Evolutionary conservation across 2,329 filamentous ascomycete genomes (phyloP).

Genomic region (Arthrobotrys pseudoclavata): DNA sequence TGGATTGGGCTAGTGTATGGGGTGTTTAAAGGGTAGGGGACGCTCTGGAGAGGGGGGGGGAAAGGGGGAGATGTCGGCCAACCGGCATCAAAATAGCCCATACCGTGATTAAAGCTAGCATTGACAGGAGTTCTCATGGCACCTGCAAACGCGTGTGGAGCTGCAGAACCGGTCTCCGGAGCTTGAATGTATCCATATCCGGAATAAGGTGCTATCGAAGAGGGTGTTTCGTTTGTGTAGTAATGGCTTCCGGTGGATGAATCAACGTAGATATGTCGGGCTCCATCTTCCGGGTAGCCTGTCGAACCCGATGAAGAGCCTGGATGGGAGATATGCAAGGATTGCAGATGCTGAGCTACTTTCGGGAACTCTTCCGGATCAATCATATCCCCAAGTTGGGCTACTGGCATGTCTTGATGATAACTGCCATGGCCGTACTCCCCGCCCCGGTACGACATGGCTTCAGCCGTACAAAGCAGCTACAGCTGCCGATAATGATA

Average conservation of each 20-base stretch:
- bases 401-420: constrained; percentile 52
- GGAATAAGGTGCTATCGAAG: constrained; percentile 40
- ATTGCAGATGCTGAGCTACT: constrained; percentile 49
- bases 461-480: constrained; percentile 7
- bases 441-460: constrained; percentile 59
- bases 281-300: constrained; percentile 49
- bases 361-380: constrained; percentile 56
- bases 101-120: constrained; percentile 44
- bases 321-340: constrained; percentile 38
- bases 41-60: constrained; percentile 9
- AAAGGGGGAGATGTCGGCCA: constrained; percentile 19
- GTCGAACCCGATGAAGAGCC: constrained; percentile 35
- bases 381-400: constrained; percentile 52
- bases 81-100: constrained; percentile 54
- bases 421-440: constrained; percentile 57
- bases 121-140: constrained; percentile 42
- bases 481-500: constrained; percentile 12
- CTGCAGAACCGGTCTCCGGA: constrained; percentile 27
- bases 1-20: constrained; percentile 32
- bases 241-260: constrained; percentile 35
- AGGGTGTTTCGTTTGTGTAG: constrained; percentile 45
- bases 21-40: constrained; percentile 16
- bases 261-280: constrained; percentile 47
- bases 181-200: constrained; percentile 52
- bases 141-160: constrained; percentile 48